A percentile compares a stretch with the other conserved stretches of the same genome.
These are phyloP conservation scores for Schwanniomyces occidentalis DNA, from an alignment of 805 yeast genomes.

Conservation along the genomic window DNA sequence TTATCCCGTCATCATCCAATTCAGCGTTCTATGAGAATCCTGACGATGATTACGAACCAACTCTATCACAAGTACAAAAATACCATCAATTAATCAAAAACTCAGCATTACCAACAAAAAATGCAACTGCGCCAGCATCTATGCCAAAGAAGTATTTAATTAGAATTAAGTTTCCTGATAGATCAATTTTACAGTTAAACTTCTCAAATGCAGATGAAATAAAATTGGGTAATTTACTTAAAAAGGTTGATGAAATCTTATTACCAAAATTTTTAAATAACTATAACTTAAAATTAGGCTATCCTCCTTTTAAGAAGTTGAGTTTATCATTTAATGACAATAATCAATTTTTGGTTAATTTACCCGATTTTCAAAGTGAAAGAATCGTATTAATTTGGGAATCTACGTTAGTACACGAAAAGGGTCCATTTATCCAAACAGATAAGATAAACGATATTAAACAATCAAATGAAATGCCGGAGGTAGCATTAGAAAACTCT, in stretches of 20 bases:
- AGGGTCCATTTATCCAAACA: slow-evolving; percentile 27
- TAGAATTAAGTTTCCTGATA: slow-evolving; percentile 41
- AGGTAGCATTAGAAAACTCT: slow-evolving; percentile 31
- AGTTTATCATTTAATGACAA: slow-evolving; percentile 28
- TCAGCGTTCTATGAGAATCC: slow-evolving; percentile 36
- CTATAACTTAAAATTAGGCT: slow-evolving; percentile 33
- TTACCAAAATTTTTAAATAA: slow-evolving; percentile 25
- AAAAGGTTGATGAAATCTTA: slow-evolving; percentile 34
- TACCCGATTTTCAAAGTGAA: slow-evolving; percentile 32
- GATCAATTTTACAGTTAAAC: slow-evolving; percentile 33
- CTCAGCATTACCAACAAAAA: slow-evolving; percentile 19
- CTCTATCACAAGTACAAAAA: slow-evolving; percentile 36
- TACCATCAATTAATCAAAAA: slow-evolving; percentile 35
- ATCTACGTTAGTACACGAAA: slow-evolving; percentile 6
- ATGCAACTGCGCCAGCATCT: slow-evolving; percentile 4
- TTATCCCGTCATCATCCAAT: slow-evolving; percentile 14
- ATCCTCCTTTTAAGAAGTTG: slow-evolving; percentile 38
- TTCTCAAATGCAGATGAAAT: slow-evolving; percentile 23
- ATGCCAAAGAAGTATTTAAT: slow-evolving; percentile 29
- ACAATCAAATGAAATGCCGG: slow-evolving; percentile 33
- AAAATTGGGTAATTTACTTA: slow-evolving; percentile 38
- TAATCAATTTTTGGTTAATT: slow-evolving; percentile 22
- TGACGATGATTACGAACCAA: slow-evolving; percentile 42
- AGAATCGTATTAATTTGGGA: slow-evolving; percentile 40
- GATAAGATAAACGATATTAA: slow-evolving; percentile 16